Base-by-base conservation (phyloP, 139 green algal genomes). In the Chlamydomonas incerta region DNA sequence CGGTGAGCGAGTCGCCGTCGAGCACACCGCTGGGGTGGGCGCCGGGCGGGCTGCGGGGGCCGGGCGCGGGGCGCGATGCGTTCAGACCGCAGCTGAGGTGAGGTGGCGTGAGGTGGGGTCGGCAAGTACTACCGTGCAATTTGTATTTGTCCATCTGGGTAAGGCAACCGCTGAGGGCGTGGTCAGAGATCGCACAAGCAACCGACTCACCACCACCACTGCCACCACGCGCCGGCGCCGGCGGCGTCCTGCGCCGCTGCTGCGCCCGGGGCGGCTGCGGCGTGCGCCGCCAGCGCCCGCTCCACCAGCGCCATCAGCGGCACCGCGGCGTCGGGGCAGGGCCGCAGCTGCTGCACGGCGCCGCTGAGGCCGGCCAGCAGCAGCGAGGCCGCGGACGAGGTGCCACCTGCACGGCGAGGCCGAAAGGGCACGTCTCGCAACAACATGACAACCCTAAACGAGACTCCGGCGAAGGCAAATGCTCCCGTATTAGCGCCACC, bases 281-380 rank as follows among this genome's bases (percentile, higher is more conserved):
- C 18, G n/a, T 37, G n/a, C 70, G 34, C 62, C 62, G 63, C 41
- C 63, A 72, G 34, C 41, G 77, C 77, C 31, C 63, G 63, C 63
- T 83, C 63, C 63, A 83, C 46, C 47, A 83, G 23, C n/a, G n/a
- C 46, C 31, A 74, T 46, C 77, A 83, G 77, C 63, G 77, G 77
- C 77, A 21, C 77, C 8, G 77, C 77, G n/a, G 77, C 41, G 26
- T 65, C n/a, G 4, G 77, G 77, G 29, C 63, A 74, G 20, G 77
- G 77, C 63, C 14, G 8, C 63, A 74, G 31, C 62, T 28, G 6
- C 13, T 52, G 29, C 29, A 83, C 63, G 20, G 41, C 63, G 1
- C 77, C 77, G 26, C 29, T 37, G 29, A 74, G 63, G 29, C 63
- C 77, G 17, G 63, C 77, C n/a, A 74, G 63, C 37, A 83, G 63